These are phyloP conservation scores for Silene vulgaris DNA, from an alignment of 179 eudicot genomes.

Conservation along the genomic window DNA sequence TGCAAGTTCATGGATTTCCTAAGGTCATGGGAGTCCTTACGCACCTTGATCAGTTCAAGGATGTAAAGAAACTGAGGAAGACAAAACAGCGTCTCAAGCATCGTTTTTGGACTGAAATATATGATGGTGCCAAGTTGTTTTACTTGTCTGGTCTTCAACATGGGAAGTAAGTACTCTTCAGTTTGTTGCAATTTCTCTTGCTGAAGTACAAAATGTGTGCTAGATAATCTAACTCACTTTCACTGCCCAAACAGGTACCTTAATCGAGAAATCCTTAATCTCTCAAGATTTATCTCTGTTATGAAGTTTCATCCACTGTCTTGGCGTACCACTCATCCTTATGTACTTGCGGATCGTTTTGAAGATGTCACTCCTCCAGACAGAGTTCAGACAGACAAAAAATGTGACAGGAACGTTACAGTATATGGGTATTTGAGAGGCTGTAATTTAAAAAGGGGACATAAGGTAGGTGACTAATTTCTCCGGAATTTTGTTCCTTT, in stretches of 20 bases:
- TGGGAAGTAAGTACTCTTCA: conserved; percentile 65
- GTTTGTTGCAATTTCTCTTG: neutral
- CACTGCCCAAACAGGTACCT: conserved; percentile 53
- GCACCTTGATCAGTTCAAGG: conserved; percentile 87
- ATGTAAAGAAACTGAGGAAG: conserved; percentile 77
- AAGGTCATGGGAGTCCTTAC: conserved; percentile 97
- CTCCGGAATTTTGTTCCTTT: neutral
- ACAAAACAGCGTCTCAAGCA: conserved; percentile 91
- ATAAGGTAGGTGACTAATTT: conserved; percentile 47
- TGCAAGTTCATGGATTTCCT: conserved; percentile 91
- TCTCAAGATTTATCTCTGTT: conserved; percentile 89
- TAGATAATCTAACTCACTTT: conserved; percentile 16
- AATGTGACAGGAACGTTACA: conserved; percentile 83
- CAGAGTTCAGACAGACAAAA: conserved; percentile 47
- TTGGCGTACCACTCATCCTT: conserved; percentile 80
- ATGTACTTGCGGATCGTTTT: conserved; percentile 80
- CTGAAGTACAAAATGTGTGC: conserved; percentile 6
- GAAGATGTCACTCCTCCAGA: conserved; percentile 95
- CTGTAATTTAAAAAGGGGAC: conserved; percentile 83
- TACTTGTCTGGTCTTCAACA: conserved; percentile 87
- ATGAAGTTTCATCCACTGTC: conserved; percentile 80
- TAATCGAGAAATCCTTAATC: conserved; percentile 82
- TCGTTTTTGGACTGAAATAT: conserved; percentile 89
- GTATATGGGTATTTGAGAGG: conserved; percentile 93
- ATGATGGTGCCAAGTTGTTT: conserved; percentile 79